phyloP scores from a whole-genome alignment of 768 basidiomycete genomes.

The Leccinum imitatum region DNA sequence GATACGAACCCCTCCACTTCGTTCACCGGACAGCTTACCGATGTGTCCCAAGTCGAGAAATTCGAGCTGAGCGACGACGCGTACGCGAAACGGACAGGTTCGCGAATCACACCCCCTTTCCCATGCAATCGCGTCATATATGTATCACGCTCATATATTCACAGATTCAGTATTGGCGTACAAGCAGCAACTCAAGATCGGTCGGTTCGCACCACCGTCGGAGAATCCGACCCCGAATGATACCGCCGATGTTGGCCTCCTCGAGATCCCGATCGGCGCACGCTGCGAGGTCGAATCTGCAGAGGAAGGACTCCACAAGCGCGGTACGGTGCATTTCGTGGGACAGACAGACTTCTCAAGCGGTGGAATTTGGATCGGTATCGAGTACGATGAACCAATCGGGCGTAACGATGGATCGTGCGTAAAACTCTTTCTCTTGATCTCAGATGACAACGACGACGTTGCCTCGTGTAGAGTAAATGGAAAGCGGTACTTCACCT shows the following conservation, averaged over 20 bases:
- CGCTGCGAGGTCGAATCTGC: slow-evolving; percentile 80
- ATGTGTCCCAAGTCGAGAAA: slow-evolving; percentile 86
- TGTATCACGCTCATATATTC: not conserved
- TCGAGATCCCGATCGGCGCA: slow-evolving; percentile 63
- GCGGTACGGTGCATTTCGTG: slow-evolving; percentile 84
- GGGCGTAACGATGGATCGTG: slow-evolving; percentile 96
- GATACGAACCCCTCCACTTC: slow-evolving; percentile 76
- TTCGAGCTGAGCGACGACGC: slow-evolving; percentile 84
- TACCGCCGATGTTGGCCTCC: slow-evolving; percentile 24
- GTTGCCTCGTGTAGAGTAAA: slow-evolving; percentile 56
- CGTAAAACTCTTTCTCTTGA: slow-evolving; percentile 34
- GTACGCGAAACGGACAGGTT: slow-evolving; percentile 81
- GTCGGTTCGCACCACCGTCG: slow-evolving; percentile 72
- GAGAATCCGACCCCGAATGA: slow-evolving; percentile 24
- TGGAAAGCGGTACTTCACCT: slow-evolving; percentile 83
- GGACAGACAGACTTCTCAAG: slow-evolving; percentile 75
- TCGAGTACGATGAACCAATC: slow-evolving; percentile 93
- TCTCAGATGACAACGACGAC: not conserved
- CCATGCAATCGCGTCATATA: slow-evolving; percentile 3
- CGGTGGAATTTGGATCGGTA: slow-evolving; percentile 77
- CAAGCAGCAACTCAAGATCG: slow-evolving; percentile 83
- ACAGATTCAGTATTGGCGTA: slow-evolving; percentile 88
- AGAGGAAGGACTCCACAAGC: slow-evolving; percentile 68
- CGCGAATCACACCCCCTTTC: not conserved
- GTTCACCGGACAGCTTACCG: slow-evolving; percentile 81